Evolutionary conservation across 83 land plant species (phyloP), one percentile per base, ranked within the genome.

Genomic region (Picea engelmannii): DNA sequence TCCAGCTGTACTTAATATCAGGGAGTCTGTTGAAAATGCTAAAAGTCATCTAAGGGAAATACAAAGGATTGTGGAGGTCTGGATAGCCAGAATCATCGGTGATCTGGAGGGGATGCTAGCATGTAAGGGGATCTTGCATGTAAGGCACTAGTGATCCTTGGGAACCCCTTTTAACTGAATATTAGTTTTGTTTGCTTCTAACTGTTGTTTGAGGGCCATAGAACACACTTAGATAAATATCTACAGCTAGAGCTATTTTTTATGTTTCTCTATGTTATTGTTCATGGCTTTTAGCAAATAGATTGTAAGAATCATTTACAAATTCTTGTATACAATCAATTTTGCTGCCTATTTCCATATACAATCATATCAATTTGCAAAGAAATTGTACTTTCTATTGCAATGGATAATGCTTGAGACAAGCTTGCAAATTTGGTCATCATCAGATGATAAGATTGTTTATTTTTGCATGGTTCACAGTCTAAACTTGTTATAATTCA

Each of bases 91-190:
- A 80, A 81, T 91, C 16, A 93, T 93, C 58, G 95, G 93, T 40
- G 88, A 93, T 78, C 86, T 93, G 69, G 95, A 87, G 69, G 95
- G 95, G 4, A 84, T 83, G 7, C 40, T 90, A 70, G 92, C 92
- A 42, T 82, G 88, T 82, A 83, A 90, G 67, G 90, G 92, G n/a
- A 88, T 90, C 27, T 75, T 85, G n/a, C 82, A 76, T 52, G 82
- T 85, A 18, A 83, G 85, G 40, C 25, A 78, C 31, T 63, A 64
- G 24, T 79, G 35, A 16, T 65, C 52, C 75, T 11, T 42, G 12
- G 44, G 20, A 23, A 62, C 31, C 24, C 70, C 35, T 24, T 21
- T 66, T n/a, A 21, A 11, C 62, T 77, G 1, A 49, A 25, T 4
- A 11, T 58, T 20, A 20, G 35, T 27, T 31, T 58, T 55, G 38